Base-by-base conservation (phyloP, 805 yeast species). In the Kluyveromyces nonfermentans region DNA sequence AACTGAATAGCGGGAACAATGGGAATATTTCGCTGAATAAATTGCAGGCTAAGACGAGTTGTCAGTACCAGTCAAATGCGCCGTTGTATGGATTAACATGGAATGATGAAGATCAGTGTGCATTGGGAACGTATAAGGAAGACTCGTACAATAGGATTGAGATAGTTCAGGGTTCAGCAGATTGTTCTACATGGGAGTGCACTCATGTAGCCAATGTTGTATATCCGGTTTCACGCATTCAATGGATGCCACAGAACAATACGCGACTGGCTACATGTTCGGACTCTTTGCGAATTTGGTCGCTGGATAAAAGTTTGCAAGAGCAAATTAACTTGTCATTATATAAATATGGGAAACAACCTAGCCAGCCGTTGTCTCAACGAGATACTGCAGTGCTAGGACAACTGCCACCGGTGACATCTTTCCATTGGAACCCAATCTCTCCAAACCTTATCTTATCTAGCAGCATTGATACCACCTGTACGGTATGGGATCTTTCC, bases 381-480 rank as follows among this genome's bases (percentile, higher is more conserved):
- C 35, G 33, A 18, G 36, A 43, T 19, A 37, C 39, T 10, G 30
- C 32, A 19, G 12, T 45, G 18, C 45, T 54, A 35, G 67, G 67
- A 14, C 62, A 55, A 17, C 68, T 80, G 40, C 95, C 98, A 1
- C 98, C 98, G 5, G 73, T 93, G 42, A 89, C 97, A 0, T 80
- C 95, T 1, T 86, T 93, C 54, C 96, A 93, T 64, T 93, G 98
- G 97, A 87, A 85, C 66, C 65, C 71, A 32, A 69, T 72, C 1
- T 89, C 85, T 53, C 75, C 85, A 2, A 76, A 77, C 40, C 63
- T 79, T 33, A 74, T 88, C 17, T 82, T 93, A 32, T 86, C 97
- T 1, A 77, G 90, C 49, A 81, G 93, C 17, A 85, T 90, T 9
- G 98, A 93, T 64, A 93, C 98, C 1, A 93, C 98, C 0, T 93